Evolutionary conservation across 805 yeast genomes (phyloP).

Genomic region (Hanseniaspora osmophila): DNA sequence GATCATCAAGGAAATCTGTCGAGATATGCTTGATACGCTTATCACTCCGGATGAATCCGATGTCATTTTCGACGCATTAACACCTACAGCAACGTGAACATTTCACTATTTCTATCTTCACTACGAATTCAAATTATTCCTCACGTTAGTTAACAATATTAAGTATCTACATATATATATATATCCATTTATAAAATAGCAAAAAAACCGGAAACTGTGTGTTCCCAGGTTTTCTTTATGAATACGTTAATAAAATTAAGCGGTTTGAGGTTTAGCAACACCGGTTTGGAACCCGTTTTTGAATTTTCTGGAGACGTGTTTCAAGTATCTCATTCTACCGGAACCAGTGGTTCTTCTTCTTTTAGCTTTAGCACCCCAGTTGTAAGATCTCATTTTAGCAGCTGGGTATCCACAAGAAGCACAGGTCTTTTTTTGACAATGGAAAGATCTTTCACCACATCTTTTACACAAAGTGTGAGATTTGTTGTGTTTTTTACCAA

Average conservation of each 20-base stretch:
- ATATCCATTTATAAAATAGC: neutral
- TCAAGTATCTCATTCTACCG: slow-evolving; percentile 97
- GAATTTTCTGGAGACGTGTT: slow-evolving; percentile 94
- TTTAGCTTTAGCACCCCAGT: slow-evolving; percentile 99
- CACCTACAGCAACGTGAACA: neutral
- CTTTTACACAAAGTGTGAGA: slow-evolving; percentile 98
- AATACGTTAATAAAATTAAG: slow-evolving; percentile 28
- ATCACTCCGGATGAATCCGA: slow-evolving; percentile 5
- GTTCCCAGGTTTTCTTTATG: too few relatives aligned
- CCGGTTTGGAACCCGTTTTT: slow-evolving; percentile 97
- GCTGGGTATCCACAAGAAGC: slow-evolving; percentile 99
- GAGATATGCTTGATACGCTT: slow-evolving; percentile 3
- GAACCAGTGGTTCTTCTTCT: slow-evolving; percentile 99
- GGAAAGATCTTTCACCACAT: slow-evolving; percentile 98
- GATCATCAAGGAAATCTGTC: slow-evolving; percentile 1
- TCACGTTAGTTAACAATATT: neutral
- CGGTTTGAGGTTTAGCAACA: slow-evolving; percentile 52
- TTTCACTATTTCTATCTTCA: too few relatives aligned
- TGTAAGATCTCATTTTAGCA: slow-evolving; percentile 95
- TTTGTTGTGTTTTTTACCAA: slow-evolving; percentile 99
- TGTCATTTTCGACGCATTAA: slow-evolving; percentile 4
- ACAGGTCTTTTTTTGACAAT: slow-evolving; percentile 97
- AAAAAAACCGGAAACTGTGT: neutral
- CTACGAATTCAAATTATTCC: neutral
- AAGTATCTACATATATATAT: neutral